Conservation (phyloP, 352 stramenopile species). For the Phytophthora tentaculata region DNA sequence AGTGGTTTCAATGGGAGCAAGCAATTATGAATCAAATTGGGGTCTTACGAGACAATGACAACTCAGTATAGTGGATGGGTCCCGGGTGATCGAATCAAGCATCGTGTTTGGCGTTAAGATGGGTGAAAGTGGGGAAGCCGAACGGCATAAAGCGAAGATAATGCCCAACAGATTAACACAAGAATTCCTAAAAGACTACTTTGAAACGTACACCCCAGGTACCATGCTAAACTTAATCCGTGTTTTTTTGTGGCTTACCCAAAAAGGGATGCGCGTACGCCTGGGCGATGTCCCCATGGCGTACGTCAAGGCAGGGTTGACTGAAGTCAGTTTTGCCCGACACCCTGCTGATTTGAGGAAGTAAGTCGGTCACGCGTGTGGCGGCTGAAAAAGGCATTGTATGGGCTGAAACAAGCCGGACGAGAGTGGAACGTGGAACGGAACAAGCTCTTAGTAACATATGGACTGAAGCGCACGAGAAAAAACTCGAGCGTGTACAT, state of each 20-base stretch:
- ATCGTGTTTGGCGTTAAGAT: slow-evolving; percentile 20
- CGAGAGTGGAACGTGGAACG: not conserved
- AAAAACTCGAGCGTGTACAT: not conserved
- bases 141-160: slow-evolving; percentile 25
- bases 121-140: not conserved
- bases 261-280: slow-evolving; percentile 7
- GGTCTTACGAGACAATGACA: slow-evolving; percentile 9
- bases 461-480: not conserved
- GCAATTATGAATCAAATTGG: slow-evolving; percentile 11
- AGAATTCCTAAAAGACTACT: slow-evolving; percentile 22
- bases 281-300: slow-evolving; percentile 1
- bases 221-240: slow-evolving; percentile 18
- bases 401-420: not conserved
- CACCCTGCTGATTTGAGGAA: no score
- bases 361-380: no score
- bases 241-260: slow-evolving; percentile 1
- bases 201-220: slow-evolving; percentile 16
- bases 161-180: slow-evolving; percentile 18
- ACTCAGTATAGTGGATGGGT: no score
- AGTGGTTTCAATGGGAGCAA: slow-evolving; percentile 10
- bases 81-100: slow-evolving; percentile 8
- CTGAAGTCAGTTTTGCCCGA: not conserved
- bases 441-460: not conserved
- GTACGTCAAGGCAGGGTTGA: slow-evolving; percentile 19
- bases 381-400: not conserved